A percentile compares a stretch with the other conserved stretches of the same genome.
These are phyloP conservation scores for Apiospora kogelbergensis DNA, from an alignment of 2,329 filamentous ascomycete species.

Conservation along the genomic window DNA sequence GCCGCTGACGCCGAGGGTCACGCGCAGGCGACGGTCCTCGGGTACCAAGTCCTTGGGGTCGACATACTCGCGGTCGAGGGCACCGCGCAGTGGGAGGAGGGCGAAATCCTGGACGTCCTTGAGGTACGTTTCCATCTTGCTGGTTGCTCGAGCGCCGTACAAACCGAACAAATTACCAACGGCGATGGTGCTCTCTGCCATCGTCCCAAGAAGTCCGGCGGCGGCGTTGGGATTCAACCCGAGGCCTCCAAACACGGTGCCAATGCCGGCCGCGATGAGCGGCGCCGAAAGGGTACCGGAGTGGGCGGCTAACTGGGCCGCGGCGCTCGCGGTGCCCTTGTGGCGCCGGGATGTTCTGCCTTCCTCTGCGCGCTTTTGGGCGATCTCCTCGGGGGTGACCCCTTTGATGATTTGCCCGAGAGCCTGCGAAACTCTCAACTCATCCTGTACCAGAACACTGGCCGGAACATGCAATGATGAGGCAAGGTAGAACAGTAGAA, in stretches of 20 bases:
- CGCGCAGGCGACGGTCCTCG: slow-evolving; percentile 67
- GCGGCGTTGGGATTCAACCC: slow-evolving; percentile 74
- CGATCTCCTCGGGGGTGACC: slow-evolving; percentile 65
- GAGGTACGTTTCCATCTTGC: slow-evolving; percentile 82
- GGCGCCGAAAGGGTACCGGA: slow-evolving; percentile 73
- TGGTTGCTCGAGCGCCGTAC: slow-evolving; percentile 81
- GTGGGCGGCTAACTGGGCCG: slow-evolving; percentile 47
- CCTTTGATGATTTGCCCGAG: slow-evolving; percentile 74
- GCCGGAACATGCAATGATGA: slow-evolving; percentile 70
- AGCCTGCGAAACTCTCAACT: slow-evolving; percentile 72
- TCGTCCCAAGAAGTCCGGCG: slow-evolving; percentile 74
- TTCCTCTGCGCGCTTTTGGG: slow-evolving; percentile 62
- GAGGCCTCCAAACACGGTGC: slow-evolving; percentile 73
- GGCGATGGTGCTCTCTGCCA: slow-evolving; percentile 76
- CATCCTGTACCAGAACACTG: slow-evolving; percentile 65
- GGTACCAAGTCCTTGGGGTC: slow-evolving; percentile 53
- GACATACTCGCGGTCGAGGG: slow-evolving; percentile 39
- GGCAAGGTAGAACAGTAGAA: slow-evolving; percentile 68
- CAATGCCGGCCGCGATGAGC: slow-evolving; percentile 75
- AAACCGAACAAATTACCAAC: slow-evolving; percentile 88
- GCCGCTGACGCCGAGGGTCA: slow-evolving; percentile 82
- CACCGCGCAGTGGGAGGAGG: slow-evolving; percentile 70
- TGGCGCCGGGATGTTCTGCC: slow-evolving; percentile 64
- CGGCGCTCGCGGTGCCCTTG: slow-evolving; percentile 56
- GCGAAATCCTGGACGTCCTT: slow-evolving; percentile 87